Base-by-base conservation (phyloP, 2,329 filamentous ascomycete genomes). In the Akanthomyces muscarius region DNA sequence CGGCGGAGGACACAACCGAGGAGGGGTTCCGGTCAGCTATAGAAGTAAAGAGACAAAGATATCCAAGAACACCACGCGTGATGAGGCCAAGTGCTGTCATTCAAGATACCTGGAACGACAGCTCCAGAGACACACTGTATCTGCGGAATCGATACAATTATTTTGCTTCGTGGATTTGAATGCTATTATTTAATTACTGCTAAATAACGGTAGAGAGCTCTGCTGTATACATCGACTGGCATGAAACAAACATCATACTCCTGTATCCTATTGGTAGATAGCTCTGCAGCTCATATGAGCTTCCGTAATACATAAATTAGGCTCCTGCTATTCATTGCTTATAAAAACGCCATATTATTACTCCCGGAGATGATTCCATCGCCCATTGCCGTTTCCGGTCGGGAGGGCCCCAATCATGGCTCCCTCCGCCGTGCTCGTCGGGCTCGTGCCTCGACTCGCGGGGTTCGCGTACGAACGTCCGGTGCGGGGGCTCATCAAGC, bases 371-470 rank as follows among this genome's bases (percentile, higher is more conserved):
- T 80, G 77, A 30, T 74, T 73, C 76, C 77, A 81, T 62, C 80
- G 74, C 44, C 74, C 73, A 50, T 77, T 79, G 13, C 77, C 77
- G 0, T 74, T 68, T 11, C 58, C 58, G 62, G 71, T 68, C 33
- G 66, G 69, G 36, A 62, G 68, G 55, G 66, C 68, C 41, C 66
- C 65, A 41, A 57, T 57, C 38, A 57, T 61, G 13, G 64, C 66
- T 33, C 33, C 75, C 76, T 42, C 70, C 69, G 11, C 69, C 72
- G 33, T 44, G 10, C 73, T 69, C 36, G 77, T 76, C 21, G 82
- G 82, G 67, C 82, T 85, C 42, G 80, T 81, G 21, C 80, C 82
- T 33, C 82, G 77, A 64, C 81, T 84, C 52, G 71, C 71, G 52
- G 76, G 73, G 48, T 62, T 44, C 36, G 58, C 78, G 30, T 73